Evolutionary conservation across 2,329 filamentous ascomycete species (phyloP).

Genomic region (Botrytis paeoniae): DNA sequence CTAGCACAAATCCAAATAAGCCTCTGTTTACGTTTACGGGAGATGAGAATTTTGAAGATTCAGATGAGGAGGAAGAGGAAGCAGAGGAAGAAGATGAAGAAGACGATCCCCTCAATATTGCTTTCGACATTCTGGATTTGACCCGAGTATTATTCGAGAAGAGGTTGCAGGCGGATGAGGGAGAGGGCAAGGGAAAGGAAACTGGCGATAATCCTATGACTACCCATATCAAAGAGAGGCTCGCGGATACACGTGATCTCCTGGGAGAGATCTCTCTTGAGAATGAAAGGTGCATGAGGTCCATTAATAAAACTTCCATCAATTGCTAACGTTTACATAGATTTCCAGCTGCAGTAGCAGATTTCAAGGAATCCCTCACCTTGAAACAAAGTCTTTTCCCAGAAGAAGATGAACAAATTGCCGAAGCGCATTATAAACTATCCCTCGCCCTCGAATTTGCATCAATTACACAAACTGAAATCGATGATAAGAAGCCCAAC

Average conservation of each 20-base stretch:
- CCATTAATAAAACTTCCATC: not conserved
- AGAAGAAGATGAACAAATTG: constrained; percentile 77
- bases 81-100: constrained; percentile 43
- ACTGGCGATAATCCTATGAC: constrained; percentile 40
- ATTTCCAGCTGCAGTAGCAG: constrained; percentile 81
- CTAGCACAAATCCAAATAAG: constrained; percentile 53
- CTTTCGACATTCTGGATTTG: constrained; percentile 81
- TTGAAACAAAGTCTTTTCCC: constrained; percentile 78
- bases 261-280: constrained; percentile 96
- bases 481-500: constrained; percentile 51
- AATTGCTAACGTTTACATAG: constrained; percentile 40
- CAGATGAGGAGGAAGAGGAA: constrained; percentile 67
- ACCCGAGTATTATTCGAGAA: constrained; percentile 63
- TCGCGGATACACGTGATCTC: constrained; percentile 82
- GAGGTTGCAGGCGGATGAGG: constrained; percentile 49
- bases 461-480: constrained; percentile 62
- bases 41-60: constrained; percentile 88
- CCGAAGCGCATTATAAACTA: constrained; percentile 95
- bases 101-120: constrained; percentile 70
- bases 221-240: constrained; percentile 71
- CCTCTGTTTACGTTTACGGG: constrained; percentile 89
- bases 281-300: constrained; percentile 66
- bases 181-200: constrained; percentile 48
- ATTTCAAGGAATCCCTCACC: constrained; percentile 72
- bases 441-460: constrained; percentile 93